Base-by-base conservation (phyloP, 1,284 basidiomycete species). In the Tilletiopsis washingtonensis region DNA sequence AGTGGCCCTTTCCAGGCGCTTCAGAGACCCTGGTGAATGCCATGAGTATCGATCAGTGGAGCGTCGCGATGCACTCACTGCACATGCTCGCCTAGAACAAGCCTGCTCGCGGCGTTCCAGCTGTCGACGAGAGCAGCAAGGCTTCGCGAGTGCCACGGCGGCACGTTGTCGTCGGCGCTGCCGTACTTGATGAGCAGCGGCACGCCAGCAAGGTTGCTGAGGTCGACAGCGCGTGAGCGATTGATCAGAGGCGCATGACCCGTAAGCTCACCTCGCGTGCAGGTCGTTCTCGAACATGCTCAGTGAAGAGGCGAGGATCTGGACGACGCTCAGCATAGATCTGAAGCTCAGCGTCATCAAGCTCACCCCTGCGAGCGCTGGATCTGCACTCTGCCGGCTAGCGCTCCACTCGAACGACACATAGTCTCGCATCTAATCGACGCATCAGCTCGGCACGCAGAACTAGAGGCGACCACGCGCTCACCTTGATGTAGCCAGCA, bases 271-370 rank as follows among this genome's bases (percentile, higher is more conserved):
- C n/a, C n/a, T n/a, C n/a, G 88, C 65, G 74, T 88, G 84, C 6
- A 91, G 72, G 62, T 91, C 88, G 67, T 93, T 89, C 71, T 91
- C 85, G 65, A 89, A 89, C 7, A 84, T 81, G 0, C 83, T 82
- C 27, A 90, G 76, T 0, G 85, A 81, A 0, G 82, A 78, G 48
- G 83, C 80, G 3, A 93, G 78, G 26, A 91, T 78, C 29, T 34
- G 29, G 9, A n/a, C 9, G 9, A 34, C 29, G n/a, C 29, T 34
- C 29, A 34, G 29, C 29, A 34, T 34, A 9, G 29, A n/a, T n/a
- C n/a, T n/a, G 9, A 34, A 9, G 29, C n/a, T 9, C 9, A 34
- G 29, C 29, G 29, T 34, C 29, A 34, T 9, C 9, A 9, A 34
- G n/a, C 29, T 34, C 29, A 34, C 29, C 1, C 82, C 81, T 29